These are phyloP conservation scores for Saccharum spontaneum DNA, from an alignment of 176 grass and related monocot species.

Conservation along the genomic window DNA sequence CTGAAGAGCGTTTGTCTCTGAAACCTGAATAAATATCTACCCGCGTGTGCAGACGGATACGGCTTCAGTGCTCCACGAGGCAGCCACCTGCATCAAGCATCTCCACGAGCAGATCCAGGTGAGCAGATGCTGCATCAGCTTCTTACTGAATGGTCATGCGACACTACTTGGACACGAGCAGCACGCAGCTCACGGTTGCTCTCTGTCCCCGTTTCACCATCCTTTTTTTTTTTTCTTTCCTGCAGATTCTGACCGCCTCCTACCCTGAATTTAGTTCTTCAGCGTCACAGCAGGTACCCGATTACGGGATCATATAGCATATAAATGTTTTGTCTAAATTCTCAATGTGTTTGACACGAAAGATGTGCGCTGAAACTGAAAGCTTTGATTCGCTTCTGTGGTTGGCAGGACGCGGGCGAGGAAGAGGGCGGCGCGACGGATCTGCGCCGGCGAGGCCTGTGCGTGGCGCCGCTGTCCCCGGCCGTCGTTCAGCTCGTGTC, in stretches of 20 bases:
- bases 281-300: slow-evolving; percentile 22
- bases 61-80: slow-evolving; percentile 75
- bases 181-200: not conserved
- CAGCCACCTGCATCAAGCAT: slow-evolving; percentile 55
- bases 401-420: not conserved
- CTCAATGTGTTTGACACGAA: not conserved
- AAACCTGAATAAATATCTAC: slow-evolving; percentile 11
- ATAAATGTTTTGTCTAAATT: not conserved
- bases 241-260: slow-evolving; percentile 46
- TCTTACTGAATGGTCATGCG: not conserved
- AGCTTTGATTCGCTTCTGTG: not conserved
- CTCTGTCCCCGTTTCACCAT: not conserved
- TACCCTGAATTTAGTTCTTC: slow-evolving; percentile 24
- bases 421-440: not conserved
- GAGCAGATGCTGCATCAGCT: not conserved
- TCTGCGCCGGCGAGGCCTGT: slow-evolving; percentile 54
- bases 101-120: slow-evolving; percentile 75
- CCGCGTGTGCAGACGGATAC: slow-evolving; percentile 56
- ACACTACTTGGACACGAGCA: not conserved
- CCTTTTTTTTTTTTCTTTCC: not conserved
- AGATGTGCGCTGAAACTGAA: not conserved
- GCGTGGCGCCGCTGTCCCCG: slow-evolving; percentile 44
- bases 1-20: not conserved
- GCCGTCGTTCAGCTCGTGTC: slow-evolving; percentile 32
- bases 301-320: not conserved